Conservation (phyloP, 805 yeast species). For the Candida railenensis region DNA sequence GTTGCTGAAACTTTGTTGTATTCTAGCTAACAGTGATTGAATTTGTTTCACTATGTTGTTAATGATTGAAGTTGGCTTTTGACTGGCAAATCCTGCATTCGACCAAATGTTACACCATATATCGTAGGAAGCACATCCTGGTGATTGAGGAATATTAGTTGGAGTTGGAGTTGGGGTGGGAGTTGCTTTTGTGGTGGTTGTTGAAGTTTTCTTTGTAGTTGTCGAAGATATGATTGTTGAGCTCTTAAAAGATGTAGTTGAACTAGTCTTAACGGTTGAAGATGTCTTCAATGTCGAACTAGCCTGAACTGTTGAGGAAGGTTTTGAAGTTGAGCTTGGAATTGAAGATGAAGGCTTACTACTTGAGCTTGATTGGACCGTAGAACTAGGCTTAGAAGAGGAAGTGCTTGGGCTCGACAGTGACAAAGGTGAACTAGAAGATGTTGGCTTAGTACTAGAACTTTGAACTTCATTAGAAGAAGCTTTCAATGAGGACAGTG, state of each 20-base stretch:
- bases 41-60: neutral
- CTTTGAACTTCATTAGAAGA: no score
- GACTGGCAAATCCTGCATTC: neutral
- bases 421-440: neutral
- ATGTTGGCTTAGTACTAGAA: neutral
- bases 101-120: neutral
- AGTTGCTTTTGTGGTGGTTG: neutral
- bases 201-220: neutral
- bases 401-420: neutral
- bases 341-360: neutral
- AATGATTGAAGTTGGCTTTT: neutral
- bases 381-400: neutral
- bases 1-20: neutral
- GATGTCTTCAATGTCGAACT: neutral
- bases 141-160: neutral
- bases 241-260: neutral
- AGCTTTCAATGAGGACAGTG: no score
- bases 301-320: neutral
- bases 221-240: neutral
- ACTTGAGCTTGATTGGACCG: neutral
- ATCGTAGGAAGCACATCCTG: neutral
- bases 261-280: no score
- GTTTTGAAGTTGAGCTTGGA: neutral
- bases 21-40: neutral
- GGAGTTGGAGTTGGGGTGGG: neutral